Evolutionary conservation across 805 yeast genomes (phyloP), one percentile per base, ranked within the genome.

Genomic region (Pichia occidentalis): DNA sequence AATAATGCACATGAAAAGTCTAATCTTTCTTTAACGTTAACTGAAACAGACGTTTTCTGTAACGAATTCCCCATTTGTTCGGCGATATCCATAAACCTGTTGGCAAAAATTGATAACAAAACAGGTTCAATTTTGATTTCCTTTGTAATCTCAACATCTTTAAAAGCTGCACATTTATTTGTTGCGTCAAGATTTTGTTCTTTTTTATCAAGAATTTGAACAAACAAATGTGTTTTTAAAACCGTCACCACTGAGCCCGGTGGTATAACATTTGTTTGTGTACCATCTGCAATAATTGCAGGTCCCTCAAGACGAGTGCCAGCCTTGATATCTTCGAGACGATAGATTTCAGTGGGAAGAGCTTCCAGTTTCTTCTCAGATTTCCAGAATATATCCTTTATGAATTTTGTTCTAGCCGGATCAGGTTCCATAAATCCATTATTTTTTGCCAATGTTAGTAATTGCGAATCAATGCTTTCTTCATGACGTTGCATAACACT

Each of bases 31-130:
- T 85, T 85, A 27, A 85, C 88, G 52, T 85, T 85, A 3, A 88
- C 82, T 5, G 86, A 77, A 8, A 85, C 86, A 2, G 90, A 70
- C 0, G 92, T 85, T 59, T 81, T 80, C 47, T 83, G 82, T 39
- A 85, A 64, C 5, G 88, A 80, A 25, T 72, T 73, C 26, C 94
- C 90, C 95, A 85, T 85, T 53, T 82, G 90, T 49, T 85, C 94
- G 7, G 95, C 95, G 56, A 85, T 84, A 45, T 85, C 86, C 90
- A 85, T 84, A 57, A 85, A 85, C 43, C 94, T 65, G 57, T 84
- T 87, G 24, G 85, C 80, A 59, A 85, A 85, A 18, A 85, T 80
- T 0, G 94, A 81, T 27, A 85, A 58, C 46, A 77, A 63, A 24
- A 85, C 73, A 1, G 92, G 92, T 48, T 85, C 88, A 26, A 80